Conservation (phyloP, 176 grass and related monocot genomes). For the Typha latifolia region DNA sequence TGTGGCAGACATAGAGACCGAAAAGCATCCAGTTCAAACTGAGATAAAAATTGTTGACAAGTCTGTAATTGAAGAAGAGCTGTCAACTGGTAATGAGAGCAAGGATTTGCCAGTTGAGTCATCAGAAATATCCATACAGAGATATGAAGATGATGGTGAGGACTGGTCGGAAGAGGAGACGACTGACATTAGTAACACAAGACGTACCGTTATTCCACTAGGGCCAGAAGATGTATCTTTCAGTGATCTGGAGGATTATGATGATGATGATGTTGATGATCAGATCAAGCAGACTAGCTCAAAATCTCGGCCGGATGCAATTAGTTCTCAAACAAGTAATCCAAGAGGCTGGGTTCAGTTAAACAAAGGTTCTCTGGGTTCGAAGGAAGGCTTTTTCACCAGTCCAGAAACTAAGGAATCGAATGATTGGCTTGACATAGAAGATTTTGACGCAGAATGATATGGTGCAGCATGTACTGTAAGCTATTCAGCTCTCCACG, state of each 20-base stretch:
- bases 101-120: neutral
- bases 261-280: slow-evolving; percentile 21
- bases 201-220: slow-evolving; percentile 12
- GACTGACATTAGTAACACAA: slow-evolving; percentile 13
- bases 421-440: slow-evolving; percentile 22
- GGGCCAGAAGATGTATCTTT: slow-evolving; percentile 57
- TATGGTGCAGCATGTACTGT: neutral
- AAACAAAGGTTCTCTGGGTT: slow-evolving; percentile 12
- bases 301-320: slow-evolving; percentile 2
- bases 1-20: slow-evolving; percentile 13
- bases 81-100: slow-evolving; percentile 12
- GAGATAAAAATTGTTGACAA: slow-evolving; percentile 61
- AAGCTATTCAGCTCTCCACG: neutral
- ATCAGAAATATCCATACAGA: neutral
- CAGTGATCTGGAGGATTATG: slow-evolving; percentile 53
- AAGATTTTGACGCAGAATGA: neutral
- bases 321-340: slow-evolving; percentile 14
- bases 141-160: slow-evolving; percentile 32
- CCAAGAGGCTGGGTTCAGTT: slow-evolving; percentile 32
- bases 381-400: slow-evolving; percentile 22
- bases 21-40: slow-evolving; percentile 33
- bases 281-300: neutral
- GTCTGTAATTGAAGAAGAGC: slow-evolving; percentile 51
- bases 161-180: slow-evolving; percentile 43
- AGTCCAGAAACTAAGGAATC: slow-evolving; percentile 17